These are phyloP conservation scores for Asterella californica DNA, from an alignment of 225 moss, liverwort and hornwort genomes.

Conservation along the genomic window DNA sequence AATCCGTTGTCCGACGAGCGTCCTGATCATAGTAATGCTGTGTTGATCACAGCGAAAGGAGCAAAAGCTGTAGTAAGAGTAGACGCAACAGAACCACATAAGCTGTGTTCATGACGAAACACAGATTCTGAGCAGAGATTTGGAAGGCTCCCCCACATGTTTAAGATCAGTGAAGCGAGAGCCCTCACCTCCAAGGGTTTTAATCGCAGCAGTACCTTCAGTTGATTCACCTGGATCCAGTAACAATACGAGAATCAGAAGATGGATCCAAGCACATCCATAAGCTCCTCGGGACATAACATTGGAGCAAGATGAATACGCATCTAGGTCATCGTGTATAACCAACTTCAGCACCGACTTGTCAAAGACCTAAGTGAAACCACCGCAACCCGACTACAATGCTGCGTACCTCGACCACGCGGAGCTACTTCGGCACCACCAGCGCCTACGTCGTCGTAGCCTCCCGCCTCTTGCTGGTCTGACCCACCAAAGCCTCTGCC, in stretches of 20 bases:
- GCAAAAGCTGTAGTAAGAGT: not conserved
- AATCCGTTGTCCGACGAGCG: not conserved
- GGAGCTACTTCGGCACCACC: conserved; percentile 58
- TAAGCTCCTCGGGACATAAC: not conserved
- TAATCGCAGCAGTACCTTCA: conserved; percentile 27
- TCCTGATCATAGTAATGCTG: not conserved
- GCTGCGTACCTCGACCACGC: conserved; percentile 51
- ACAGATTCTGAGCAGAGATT: not conserved
- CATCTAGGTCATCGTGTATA: not conserved
- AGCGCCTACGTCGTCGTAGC: conserved; percentile 69
- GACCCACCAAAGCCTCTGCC: conserved; percentile 66
- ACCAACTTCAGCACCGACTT: not conserved
- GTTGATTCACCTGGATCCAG: conserved; percentile 16
- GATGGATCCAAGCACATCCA: not conserved
- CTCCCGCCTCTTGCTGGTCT: conserved; percentile 78
- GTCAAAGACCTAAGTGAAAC: not conserved
- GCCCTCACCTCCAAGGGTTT: conserved; percentile 28
- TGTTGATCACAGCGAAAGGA: not conserved
- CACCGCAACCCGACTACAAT: not conserved
- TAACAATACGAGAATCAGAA: not conserved
- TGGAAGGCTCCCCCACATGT: not conserved
- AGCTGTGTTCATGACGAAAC: not conserved
- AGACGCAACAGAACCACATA: not conserved
- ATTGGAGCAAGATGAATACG: not conserved
- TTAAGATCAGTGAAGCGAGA: not conserved